Evolutionary conservation across 352 stramenopile species (phyloP), one percentile per base, ranked within the genome.

Genomic region (Nothophytophthora sp.): DNA sequence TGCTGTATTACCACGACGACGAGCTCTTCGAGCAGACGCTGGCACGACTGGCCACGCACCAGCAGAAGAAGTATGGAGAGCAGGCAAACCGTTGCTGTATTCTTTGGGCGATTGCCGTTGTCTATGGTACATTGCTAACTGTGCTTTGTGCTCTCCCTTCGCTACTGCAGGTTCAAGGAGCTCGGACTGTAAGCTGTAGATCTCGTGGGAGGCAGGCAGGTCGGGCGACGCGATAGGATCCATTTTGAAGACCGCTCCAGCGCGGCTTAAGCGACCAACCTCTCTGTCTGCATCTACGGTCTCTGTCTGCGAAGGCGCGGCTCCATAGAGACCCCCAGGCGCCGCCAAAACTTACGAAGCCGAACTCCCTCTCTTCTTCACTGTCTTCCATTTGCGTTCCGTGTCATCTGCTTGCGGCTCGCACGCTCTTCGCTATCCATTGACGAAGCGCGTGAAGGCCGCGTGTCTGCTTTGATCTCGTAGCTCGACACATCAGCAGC

Each of bases 1-100:
- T 93, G 27, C 67, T 91, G 50, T 90, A 76, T 45, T 93, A 86
- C 65, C 76, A 93, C 60, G 80, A 93, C 53, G 68, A 93, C 49
- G 56, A 67, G 1, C 33, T 55, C 32, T 87, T 93, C 44, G 73
- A 86, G 45, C 74, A 87, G 49, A 61, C 60, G 30, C 74, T 92
- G 28, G 78, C 76, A 12, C 71, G 69, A 19, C 66, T 90, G 23
- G 77, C 78, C 12, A 63, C 65, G 33, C 66, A 88, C n/a, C 81
- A 92, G 61, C 75, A 88, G 28, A 60, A 84, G 62, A 77, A 63
- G 78, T 88, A 75, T 24, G 41, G 35, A 61, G 34, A 22, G 34
- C 37, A 58, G 16, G 50, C 38, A 28, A 8, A 28, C 6, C 27
- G 13, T 51, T 47, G 50, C 47, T 50, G 27, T 57, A 54, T 54